Evolutionary conservation across 768 basidiomycete species (phyloP).

Genomic region (Crucibulum laeve): DNA sequence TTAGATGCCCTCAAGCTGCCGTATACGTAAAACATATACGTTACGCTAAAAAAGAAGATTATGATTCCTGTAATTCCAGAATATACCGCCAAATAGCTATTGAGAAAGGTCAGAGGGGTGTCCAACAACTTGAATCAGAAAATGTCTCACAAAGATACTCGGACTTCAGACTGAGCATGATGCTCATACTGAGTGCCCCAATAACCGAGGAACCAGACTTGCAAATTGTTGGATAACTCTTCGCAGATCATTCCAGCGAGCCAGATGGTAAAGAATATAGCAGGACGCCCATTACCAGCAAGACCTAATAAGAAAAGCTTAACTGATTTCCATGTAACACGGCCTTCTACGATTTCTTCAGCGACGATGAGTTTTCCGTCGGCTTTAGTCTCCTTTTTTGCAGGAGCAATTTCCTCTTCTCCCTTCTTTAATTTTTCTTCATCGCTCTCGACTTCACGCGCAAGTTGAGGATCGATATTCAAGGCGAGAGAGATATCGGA

Average conservation of each 20-base stretch:
- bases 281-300: slow-evolving; percentile 27
- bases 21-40: slow-evolving; percentile 34
- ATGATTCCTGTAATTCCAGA: slow-evolving; percentile 5
- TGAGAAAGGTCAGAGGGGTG: background rate
- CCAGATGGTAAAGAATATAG: slow-evolving; percentile 27
- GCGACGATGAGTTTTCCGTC: slow-evolving; percentile 60
- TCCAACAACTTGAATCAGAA: background rate
- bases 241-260: slow-evolving; percentile 16
- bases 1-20: slow-evolving; percentile 50
- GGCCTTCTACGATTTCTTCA: slow-evolving; percentile 53
- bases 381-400: slow-evolving; percentile 17
- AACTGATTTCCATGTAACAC: slow-evolving; percentile 23
- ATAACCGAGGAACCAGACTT: slow-evolving; percentile 41
- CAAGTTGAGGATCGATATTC: slow-evolving; percentile 30
- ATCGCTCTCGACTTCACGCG: slow-evolving; percentile 21
- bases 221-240: slow-evolving; percentile 19
- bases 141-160: background rate
- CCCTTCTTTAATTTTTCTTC: slow-evolving; percentile 12
- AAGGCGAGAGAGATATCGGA: slow-evolving; percentile 35
- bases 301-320: slow-evolving; percentile 33
- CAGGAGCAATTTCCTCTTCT: slow-evolving; percentile 14
- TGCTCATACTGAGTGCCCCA: slow-evolving; percentile 45
- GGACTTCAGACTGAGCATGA: too few species aligned
- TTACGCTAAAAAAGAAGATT: slow-evolving; percentile 26
- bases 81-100: slow-evolving; percentile 2